A percentile compares a stretch with the other conserved stretches of the same genome.
Evolutionary conservation across 805 yeast genomes (phyloP).

Genomic region (Sugiyamaella lignohabitans): DNA sequence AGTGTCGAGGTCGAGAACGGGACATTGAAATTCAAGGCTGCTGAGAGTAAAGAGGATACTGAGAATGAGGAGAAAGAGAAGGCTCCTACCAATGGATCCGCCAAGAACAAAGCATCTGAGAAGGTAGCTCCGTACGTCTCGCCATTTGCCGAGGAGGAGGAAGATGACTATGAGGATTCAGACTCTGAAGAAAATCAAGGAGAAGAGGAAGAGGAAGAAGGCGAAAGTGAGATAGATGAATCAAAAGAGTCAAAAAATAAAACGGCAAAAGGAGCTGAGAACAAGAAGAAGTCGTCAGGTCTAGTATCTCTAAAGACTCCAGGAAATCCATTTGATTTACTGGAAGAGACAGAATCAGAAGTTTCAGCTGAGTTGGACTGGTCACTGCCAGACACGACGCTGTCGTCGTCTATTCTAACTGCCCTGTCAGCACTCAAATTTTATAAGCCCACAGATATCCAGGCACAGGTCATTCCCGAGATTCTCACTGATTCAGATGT

Average conservation of each 20-base stretch:
- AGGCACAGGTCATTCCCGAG: slow-evolving; percentile 63
- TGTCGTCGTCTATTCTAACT: slow-evolving; percentile 47
- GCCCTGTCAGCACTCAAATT: slow-evolving; percentile 59
- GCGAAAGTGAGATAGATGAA: slow-evolving; percentile 12
- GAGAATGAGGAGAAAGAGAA: slow-evolving; percentile 8
- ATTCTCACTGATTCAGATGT: slow-evolving; percentile 72
- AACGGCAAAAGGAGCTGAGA: not conserved
- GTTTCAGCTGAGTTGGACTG: slow-evolving; percentile 30
- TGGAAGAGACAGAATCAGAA: slow-evolving; percentile 18
- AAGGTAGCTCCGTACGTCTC: not conserved
- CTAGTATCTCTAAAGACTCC: not conserved
- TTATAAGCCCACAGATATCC: slow-evolving; percentile 76
- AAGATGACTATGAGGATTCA: not conserved
- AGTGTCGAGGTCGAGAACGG: slow-evolving; percentile 72
- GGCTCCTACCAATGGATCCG: too few species aligned
- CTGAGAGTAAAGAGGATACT: slow-evolving; percentile 1
- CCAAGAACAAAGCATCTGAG: slow-evolving; percentile 1
- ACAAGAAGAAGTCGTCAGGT: too few species aligned
- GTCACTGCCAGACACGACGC: slow-evolving; percentile 31
- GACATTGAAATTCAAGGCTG: slow-evolving; percentile 40
- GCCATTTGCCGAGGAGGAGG: not conserved
- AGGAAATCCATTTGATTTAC: slow-evolving; percentile 18
- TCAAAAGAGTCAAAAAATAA: slow-evolving; percentile 7
- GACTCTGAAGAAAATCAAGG: slow-evolving; percentile 4
- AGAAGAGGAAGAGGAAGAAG: slow-evolving; percentile 7